Conservation (phyloP, 176 grass and related monocot genomes). For the Guadua angustifolia region DNA sequence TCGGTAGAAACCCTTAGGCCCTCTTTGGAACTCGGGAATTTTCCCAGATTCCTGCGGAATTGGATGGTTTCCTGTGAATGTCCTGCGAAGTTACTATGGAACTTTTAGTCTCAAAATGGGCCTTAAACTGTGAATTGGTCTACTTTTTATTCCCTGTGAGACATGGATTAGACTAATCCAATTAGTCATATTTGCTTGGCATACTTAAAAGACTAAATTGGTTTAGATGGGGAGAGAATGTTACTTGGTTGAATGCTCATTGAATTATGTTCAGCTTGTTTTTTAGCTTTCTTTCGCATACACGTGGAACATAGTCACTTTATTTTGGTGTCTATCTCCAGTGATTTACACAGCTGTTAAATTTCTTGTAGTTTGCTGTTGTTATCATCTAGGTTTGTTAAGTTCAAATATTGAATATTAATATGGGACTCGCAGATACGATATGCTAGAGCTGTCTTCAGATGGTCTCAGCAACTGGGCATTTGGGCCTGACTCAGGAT, state of each 20-base stretch:
- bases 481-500: slow-evolving; percentile 69
- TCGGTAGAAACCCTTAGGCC: slow-evolving; percentile 18
- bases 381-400: slow-evolving; percentile 43
- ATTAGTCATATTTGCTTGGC: not conserved
- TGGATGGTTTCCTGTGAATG: not conserved
- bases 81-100: not conserved
- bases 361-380: slow-evolving; percentile 29
- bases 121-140: not conserved
- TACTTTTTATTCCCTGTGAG: not conserved
- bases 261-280: slow-evolving; percentile 20
- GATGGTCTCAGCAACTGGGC: slow-evolving; percentile 72
- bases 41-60: not conserved
- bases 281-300: not conserved
- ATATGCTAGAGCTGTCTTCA: slow-evolving; percentile 76
- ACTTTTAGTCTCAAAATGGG: not conserved
- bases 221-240: not conserved
- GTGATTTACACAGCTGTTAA: slow-evolving; percentile 15
- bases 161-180: not conserved
- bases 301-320: slow-evolving; percentile 21
- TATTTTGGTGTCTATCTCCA: not conserved
- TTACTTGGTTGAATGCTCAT: not conserved
- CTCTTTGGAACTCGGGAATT: not conserved
- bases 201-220: not conserved
- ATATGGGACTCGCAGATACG: slow-evolving; percentile 81
- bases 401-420: slow-evolving; percentile 77